These are phyloP conservation scores for Pelagophyceae sp. DNA, from an alignment of 352 stramenopile genomes.

Conservation along the genomic window DNA sequence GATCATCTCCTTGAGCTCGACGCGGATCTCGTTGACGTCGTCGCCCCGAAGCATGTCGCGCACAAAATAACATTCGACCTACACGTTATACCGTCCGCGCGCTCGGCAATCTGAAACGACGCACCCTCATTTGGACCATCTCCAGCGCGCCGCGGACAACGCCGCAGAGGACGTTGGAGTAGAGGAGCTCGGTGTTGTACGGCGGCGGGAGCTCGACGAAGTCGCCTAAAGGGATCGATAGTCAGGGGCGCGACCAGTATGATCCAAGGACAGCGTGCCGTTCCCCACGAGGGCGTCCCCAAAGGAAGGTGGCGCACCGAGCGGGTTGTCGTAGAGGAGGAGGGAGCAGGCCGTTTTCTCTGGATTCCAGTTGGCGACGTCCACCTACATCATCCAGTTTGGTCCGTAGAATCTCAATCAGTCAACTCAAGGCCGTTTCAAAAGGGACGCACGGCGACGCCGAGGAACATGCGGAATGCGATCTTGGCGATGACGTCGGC, in stretches of 20 bases:
- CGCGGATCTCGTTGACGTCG: slow-evolving; percentile 63
- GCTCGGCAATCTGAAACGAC: too few species aligned
- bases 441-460: too few species aligned
- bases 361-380: slow-evolving; percentile 75
- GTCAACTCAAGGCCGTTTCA: too few species aligned
- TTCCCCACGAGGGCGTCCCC: too few species aligned
- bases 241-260: too few species aligned
- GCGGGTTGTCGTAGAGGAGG: slow-evolving; percentile 88
- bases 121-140: slow-evolving; percentile 69
- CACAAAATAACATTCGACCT: slow-evolving; percentile 55
- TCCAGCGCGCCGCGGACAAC: slow-evolving; percentile 87
- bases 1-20: slow-evolving; percentile 61
- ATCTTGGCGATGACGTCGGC: slow-evolving; percentile 87
- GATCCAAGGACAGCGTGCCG: too few species aligned
- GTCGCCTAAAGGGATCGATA: too few species aligned
- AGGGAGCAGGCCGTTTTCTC: slow-evolving; percentile 77
- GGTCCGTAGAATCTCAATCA: too few species aligned
- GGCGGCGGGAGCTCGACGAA: slow-evolving; percentile 11
- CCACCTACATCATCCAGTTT: too few species aligned
- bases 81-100: too few species aligned
- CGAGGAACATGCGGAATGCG: slow-evolving; percentile 95
- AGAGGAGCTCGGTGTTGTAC: slow-evolving; percentile 59
- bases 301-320: too few species aligned
- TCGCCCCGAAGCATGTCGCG: slow-evolving; percentile 55
- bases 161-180: slow-evolving; percentile 91